Base-by-base conservation (phyloP, 768 basidiomycete genomes). In the Termitomyces sp. region DNA sequence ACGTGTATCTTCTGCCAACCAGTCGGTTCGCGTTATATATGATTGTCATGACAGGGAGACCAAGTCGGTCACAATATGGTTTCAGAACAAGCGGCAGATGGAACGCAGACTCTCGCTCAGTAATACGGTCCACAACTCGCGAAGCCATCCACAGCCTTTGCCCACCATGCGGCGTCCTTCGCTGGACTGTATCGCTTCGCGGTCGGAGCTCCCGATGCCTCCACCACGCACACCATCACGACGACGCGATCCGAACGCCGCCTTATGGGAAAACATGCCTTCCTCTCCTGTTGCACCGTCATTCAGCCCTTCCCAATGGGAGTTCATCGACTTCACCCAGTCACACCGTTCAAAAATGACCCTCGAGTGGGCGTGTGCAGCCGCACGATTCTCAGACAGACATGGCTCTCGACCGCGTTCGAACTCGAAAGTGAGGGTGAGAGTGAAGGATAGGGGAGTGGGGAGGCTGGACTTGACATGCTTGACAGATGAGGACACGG, bases 51-150 rank as follows among this genome's bases (percentile, higher is more conserved):
- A 37, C 58, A 86, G 84, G 84, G 84, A 85, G 66, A 74, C 79
- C 28, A 85, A 83, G 62, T 84, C 84, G 1, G 83, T 86, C 52
- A 86, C 86, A n/a, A 85, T 89, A 40, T 91, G 88, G 88, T 89
- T 89, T 67, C 88, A 91, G 70, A 91, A 91, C 68, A 88, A 84
- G 70, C 84, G 88, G 16, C 86, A 89, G 64, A 84, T 81, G 40
- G 83, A 84, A 61, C 81, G 83, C 63, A 80, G 80, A 63, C 74
- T 77, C 27, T 79, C 81, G 25, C 70, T 79, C 46, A 71, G 73
- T 59, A 77, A 72, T 53, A 70, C 66, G 3, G 55, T 63, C 58
- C 68, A 66, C 37, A 67, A 61, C 61, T 61, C 66, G 23, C 39
- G 59, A 57, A 47, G 63, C 59, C 46, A 56, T 63, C 58, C 63